phyloP scores from a whole-genome alignment of 2,329 filamentous ascomycete species.

The Salinomyces thailandicus region DNA sequence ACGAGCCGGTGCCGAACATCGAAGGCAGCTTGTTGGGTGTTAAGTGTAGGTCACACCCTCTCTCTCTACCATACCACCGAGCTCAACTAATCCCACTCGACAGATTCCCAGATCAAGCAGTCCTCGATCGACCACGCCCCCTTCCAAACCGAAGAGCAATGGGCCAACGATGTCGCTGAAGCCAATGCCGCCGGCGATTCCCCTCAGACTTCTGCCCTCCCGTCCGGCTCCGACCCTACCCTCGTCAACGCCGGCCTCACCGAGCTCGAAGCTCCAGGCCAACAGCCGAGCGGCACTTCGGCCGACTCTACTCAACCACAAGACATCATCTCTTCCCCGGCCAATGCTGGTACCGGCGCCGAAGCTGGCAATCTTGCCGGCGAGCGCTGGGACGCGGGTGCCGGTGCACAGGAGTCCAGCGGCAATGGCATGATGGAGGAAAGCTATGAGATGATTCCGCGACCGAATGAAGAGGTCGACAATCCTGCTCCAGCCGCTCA shows the following conservation, averaged over 20 bases:
- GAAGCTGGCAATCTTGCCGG: conserved; percentile 44
- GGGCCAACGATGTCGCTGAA: conserved; percentile 39
- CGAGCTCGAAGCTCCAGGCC: conserved; percentile 50
- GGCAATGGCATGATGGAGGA: conserved; percentile 42
- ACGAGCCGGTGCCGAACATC: conserved; percentile 56
- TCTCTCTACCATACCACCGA: background rate
- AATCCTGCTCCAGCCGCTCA: conserved; percentile 38
- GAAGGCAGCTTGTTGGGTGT: conserved; percentile 54
- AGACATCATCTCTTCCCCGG: conserved; percentile 20
- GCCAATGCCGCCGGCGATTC: conserved; percentile 19
- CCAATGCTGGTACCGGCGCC: conserved; percentile 30
- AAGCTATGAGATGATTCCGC: conserved; percentile 65
- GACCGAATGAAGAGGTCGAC: conserved; percentile 65
- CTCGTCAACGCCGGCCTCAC: conserved; percentile 56
- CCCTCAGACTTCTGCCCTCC: conserved; percentile 7
- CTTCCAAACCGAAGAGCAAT: conserved; percentile 44
- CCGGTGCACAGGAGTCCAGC: conserved; percentile 39
- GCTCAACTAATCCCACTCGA: background rate
- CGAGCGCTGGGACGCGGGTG: conserved; percentile 53
- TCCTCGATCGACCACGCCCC: conserved; percentile 38
- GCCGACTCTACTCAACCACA: conserved; percentile 12
- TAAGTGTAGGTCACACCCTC: conserved; percentile 51
- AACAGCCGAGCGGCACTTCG: conserved; percentile 23
- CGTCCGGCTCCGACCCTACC: conserved; percentile 52
- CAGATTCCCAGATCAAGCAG: conserved; percentile 30